Conservation (phyloP, 2,329 filamentous ascomycete species). For the Curvularia hawaiiensis region DNA sequence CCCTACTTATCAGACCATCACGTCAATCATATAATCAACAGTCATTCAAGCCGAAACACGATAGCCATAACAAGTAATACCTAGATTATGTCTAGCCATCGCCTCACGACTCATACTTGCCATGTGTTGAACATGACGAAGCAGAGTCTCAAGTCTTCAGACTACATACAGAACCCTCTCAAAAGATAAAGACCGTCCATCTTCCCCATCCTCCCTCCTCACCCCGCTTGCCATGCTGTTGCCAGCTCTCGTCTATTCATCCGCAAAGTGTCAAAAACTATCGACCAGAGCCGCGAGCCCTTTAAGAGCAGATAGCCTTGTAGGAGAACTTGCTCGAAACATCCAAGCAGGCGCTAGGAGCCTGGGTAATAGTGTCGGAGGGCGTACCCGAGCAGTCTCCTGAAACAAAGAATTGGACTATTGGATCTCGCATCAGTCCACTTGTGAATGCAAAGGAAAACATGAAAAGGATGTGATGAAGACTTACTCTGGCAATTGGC, state of each 20-base stretch:
- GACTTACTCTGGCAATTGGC: conserved; percentile 10
- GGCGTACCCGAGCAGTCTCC: conserved; percentile 4
- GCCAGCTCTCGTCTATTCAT: neutral
- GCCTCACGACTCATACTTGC: neutral
- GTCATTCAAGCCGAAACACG: neutral
- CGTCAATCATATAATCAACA: neutral
- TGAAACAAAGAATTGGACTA: conserved; percentile 7
- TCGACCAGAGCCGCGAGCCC: neutral
- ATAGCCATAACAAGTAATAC: neutral
- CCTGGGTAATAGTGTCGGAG: conserved; percentile 1
- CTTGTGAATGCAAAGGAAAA: no score
- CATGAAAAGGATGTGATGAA: neutral
- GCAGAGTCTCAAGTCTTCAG: neutral
- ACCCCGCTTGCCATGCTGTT: neutral
- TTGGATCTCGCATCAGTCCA: neutral
- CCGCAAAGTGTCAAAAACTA: neutral
- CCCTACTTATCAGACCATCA: neutral
- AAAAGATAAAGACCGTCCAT: neutral
- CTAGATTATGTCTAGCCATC: neutral
- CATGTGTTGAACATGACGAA: conserved; percentile 8
- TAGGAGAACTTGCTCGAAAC: conserved; percentile 9
- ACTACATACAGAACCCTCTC: neutral
- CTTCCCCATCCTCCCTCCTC: neutral
- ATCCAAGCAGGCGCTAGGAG: conserved; percentile 9
- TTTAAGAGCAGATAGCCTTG: conserved; percentile 6